Base-by-base conservation (phyloP, 208 protist genomes). In the Kentomonas sorsogonicus region DNA sequence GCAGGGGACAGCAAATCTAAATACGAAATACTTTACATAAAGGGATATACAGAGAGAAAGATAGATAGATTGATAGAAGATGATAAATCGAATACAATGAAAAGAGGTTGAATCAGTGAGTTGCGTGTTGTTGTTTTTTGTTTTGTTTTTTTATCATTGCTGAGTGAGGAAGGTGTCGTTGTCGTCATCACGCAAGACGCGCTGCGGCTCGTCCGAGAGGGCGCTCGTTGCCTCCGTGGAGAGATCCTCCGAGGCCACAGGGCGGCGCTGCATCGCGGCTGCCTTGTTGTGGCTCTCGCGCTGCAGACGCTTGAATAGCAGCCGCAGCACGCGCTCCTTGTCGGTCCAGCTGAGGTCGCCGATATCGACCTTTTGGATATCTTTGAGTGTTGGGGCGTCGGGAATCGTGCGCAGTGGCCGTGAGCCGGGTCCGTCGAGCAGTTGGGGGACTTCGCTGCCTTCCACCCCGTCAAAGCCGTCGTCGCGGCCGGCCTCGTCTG, bases 311-410 rank as follows among this genome's bases (percentile, higher is more conserved):
- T 88, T 83, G 47, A 94, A 94, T 1, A 96, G 78, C 18, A 78
- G 53, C 36, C 77, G 77, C 16, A 96, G 55, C 0, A 96, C 88
- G 0, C 89, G 80, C 69, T 96, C 91, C 74, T 95, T 96, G 25
- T 96, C 88, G 1, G 46, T 60, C 91, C 91, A 96, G 33, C 67
- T 72, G 11, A 96, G 60, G 18, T 86, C 61, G 2, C 62, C 58
- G n/a, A 96, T 83, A 26, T 96, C 83, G 18, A 92, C 66, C 2
- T 59, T 50, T 40, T 79, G 74, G 0, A 86, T 54, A 33, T 87
- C 78, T 45, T 75, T 73, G 60, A 79, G 59, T 16, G 70, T 79
- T 0, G 74, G 72, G 10, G 64, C 71, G 36, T 34, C 75, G 4
- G 79, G 81, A 31, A 93, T 50, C 26, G 52, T 39, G n/a, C 45